Conservation (phyloP, 768 basidiomycete species). For the Amanita pallidorosea region DNA sequence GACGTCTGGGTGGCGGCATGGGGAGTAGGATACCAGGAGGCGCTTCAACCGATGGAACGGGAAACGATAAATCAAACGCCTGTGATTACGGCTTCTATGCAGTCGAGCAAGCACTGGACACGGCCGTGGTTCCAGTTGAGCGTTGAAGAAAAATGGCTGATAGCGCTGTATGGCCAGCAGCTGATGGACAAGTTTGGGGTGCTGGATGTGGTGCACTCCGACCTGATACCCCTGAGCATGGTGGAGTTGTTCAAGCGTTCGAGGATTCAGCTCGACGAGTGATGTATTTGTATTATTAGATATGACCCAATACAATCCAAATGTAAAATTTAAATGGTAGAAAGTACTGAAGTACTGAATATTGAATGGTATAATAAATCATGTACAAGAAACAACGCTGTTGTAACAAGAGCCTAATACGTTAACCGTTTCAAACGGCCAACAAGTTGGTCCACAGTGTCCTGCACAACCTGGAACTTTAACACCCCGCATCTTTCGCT, state of each 20-base stretch:
- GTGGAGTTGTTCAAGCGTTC: slow-evolving; percentile 25
- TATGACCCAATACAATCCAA: too few species aligned
- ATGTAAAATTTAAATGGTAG: too few species aligned
- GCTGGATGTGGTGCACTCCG: slow-evolving; percentile 27
- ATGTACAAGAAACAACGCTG: too few species aligned
- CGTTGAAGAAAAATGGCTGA: slow-evolving; percentile 25
- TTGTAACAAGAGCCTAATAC: not conserved
- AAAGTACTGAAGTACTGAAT: too few species aligned
- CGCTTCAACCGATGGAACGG: not conserved
- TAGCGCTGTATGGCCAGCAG: slow-evolving; percentile 27
- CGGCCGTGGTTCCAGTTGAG: slow-evolving; percentile 7
- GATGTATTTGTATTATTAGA: not conserved
- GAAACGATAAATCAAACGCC: not conserved
- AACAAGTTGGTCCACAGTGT: slow-evolving; percentile 25
- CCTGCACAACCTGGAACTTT: slow-evolving; percentile 33
- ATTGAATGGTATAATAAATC: too few species aligned
- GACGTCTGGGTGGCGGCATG: slow-evolving; percentile 9
- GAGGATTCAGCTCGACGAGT: slow-evolving; percentile 22
- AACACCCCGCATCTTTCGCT: slow-evolving; percentile 37
- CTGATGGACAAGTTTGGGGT: slow-evolving; percentile 27
- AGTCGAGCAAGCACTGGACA: not conserved
- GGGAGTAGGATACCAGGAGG: slow-evolving; percentile 5
- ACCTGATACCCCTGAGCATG: slow-evolving; percentile 30
- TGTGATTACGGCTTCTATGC: not conserved
- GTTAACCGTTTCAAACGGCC: slow-evolving; percentile 12